Conservation (phyloP, 495 filamentous ascomycete species). For the Entonaema liquescens region DNA sequence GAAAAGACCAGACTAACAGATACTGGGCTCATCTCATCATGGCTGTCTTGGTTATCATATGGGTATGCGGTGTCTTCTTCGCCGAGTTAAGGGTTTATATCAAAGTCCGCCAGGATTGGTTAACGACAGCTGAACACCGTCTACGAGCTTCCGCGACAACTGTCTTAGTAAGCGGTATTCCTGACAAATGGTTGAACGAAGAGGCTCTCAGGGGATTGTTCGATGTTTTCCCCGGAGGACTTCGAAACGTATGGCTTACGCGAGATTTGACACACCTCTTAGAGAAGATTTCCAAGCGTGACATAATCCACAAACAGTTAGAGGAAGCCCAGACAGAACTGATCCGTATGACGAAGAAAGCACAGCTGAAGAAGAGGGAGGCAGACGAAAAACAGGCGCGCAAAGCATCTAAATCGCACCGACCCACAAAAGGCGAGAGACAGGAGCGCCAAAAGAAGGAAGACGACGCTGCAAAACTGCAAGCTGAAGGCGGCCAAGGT, state of each 20-base stretch:
- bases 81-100: constrained; percentile 90
- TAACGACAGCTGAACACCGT: constrained; percentile 95
- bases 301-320: constrained; percentile 73
- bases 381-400: constrained; percentile 70
- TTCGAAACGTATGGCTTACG: constrained; percentile 97
- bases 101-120: constrained; percentile 88
- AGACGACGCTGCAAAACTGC: constrained; percentile 65
- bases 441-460: constrained; percentile 54
- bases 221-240: constrained; percentile 95
- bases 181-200: constrained; percentile 83
- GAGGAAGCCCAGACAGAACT: constrained; percentile 87
- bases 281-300: constrained; percentile 83
- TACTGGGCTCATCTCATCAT: constrained; percentile 92
- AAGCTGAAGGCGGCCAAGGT: constrained; percentile 72
- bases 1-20: constrained; percentile 69
- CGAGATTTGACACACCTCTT: constrained; percentile 87
- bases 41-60: constrained; percentile 80
- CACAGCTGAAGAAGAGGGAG: constrained; percentile 71
- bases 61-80: constrained; percentile 89
- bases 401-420: constrained; percentile 56
- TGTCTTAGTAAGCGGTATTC: constrained; percentile 89
- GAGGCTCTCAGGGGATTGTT: constrained; percentile 86
- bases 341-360: constrained; percentile 79
- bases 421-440: constrained; percentile 61
- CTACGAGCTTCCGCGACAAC: constrained; percentile 96